Evolutionary conservation across 495 filamentous ascomycete species (phyloP), one percentile per base, ranked within the genome.

Genomic region (Jackrogersella multiformis): DNA sequence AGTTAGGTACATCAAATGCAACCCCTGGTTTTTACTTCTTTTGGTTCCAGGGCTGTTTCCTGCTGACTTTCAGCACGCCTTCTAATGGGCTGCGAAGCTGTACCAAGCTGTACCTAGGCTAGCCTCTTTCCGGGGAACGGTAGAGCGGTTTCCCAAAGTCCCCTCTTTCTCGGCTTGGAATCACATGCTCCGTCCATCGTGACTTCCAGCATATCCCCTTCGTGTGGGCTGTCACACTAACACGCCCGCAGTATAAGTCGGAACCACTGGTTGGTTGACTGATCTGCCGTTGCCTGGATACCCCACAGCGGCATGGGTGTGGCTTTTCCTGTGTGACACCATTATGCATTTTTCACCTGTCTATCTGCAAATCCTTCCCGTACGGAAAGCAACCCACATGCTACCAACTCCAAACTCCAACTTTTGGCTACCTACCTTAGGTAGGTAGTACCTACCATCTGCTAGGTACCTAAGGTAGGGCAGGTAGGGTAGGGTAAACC

Each of bases 211-310:
- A n/a, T n/a, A n/a, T n/a, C n/a, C n/a, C n/a, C n/a, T n/a, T n/a
- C n/a, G n/a, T n/a, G n/a, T n/a, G 10, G 48, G 21, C 41, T 30
- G 38, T 36, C 42, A 41, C 30, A 56, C 53, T 42, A 5, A n/a
- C 28, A 38, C 38, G 15, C 56, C 42, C 32, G 16, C 44, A 49
- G 49, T 8, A 34, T 12, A 28, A 59, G 23, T 28, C 18, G 35
- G 49, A 20, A 15, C 24, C n/a, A 26, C 61, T 66, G 61, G 61
- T 61, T 70, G 61, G 61, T 35, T 36, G 20, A 49, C 55, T 69
- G 72, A 69, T 74, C 64, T 56, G 62, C 56, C 48, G 55, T 51
- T n/a, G n/a, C n/a, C n/a, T n/a, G n/a, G n/a, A n/a, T 74, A 69
- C 69, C 69, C 72, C 69, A 66, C 62, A 63, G 18, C 38, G n/a